These are phyloP conservation scores for Colletotrichum cereale DNA, from an alignment of 2,329 filamentous ascomycete species.

Conservation along the genomic window DNA sequence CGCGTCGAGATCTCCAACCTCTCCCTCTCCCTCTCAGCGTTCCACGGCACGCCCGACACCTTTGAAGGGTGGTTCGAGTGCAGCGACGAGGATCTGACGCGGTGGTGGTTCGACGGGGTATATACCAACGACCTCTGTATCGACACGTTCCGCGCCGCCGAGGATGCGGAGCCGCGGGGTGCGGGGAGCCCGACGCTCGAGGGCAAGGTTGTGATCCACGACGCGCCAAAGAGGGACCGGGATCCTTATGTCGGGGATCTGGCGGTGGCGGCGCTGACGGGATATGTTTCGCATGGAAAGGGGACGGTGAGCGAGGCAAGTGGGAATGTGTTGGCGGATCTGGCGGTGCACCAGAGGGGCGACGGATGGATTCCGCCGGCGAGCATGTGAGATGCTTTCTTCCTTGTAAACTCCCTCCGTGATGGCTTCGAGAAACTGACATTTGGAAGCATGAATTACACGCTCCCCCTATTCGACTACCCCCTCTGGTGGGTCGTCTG, in stretches of 20 bases:
- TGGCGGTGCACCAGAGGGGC: constrained; percentile 60
- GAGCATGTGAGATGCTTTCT: constrained; percentile 56
- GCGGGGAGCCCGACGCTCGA: constrained; percentile 58
- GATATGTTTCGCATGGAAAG: constrained; percentile 58
- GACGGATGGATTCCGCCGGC: constrained; percentile 68
- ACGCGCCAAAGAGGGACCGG: constrained; percentile 65
- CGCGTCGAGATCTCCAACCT: constrained; percentile 58
- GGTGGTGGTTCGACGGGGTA: constrained; percentile 66
- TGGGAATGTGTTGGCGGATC: constrained; percentile 62
- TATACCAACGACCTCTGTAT: constrained; percentile 65
- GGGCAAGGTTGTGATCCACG: constrained; percentile 61
- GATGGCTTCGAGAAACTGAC: not conserved
- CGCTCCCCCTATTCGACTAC: constrained; percentile 63
- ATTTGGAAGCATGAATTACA: constrained; percentile 56
- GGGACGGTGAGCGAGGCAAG: constrained; percentile 52
- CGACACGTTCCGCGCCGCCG: constrained; percentile 56
- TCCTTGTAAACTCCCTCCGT: not conserved
- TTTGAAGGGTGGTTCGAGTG: constrained; percentile 66
- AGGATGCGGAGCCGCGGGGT: constrained; percentile 62
- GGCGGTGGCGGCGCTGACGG: constrained; percentile 61
- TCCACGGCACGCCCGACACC: constrained; percentile 60
- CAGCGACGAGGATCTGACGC: constrained; percentile 61
- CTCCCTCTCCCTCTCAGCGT: constrained; percentile 58
- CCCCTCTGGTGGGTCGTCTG: constrained; percentile 66
- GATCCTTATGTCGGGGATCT: constrained; percentile 67